A percentile compares a stretch with the other conserved stretches of the same genome.
These are phyloP conservation scores for Periconia macrospinosa DNA, from an alignment of 2,329 filamentous ascomycete species.

Conservation along the genomic window DNA sequence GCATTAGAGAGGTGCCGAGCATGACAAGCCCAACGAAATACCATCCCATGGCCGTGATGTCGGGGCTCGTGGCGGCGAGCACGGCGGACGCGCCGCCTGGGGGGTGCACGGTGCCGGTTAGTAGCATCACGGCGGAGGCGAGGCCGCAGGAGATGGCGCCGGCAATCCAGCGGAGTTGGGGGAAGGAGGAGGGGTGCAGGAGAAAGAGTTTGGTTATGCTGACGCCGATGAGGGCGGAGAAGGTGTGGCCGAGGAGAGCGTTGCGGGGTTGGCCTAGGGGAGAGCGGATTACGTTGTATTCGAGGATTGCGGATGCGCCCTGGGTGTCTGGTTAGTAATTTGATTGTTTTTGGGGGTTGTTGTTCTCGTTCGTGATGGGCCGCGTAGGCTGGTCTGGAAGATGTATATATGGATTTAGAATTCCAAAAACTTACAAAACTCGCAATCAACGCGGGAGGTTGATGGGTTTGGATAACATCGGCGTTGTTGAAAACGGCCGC, in stretches of 20 bases:
- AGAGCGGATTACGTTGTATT: conserved; percentile 51
- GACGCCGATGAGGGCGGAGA: conserved; percentile 50
- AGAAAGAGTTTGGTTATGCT: conserved; percentile 50
- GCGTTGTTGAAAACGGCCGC: conserved; percentile 47
- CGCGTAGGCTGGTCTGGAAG: not conserved
- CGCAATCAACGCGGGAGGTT: conserved; percentile 50
- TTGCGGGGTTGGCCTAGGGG: conserved; percentile 54
- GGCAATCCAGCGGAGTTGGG: conserved; percentile 48
- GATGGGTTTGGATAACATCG: conserved; percentile 36
- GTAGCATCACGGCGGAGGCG: conserved; percentile 49
- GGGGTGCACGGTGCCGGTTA: conserved; percentile 54
- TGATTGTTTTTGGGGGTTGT: not conserved
- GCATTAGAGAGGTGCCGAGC: conserved; percentile 47
- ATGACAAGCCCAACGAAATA: conserved; percentile 47
- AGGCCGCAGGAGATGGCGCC: conserved; percentile 48
- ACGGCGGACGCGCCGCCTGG: conserved; percentile 54
- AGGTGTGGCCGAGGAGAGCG: conserved; percentile 48
- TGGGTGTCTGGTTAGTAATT: conserved; percentile 4
- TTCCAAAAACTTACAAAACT: conserved; percentile 37
- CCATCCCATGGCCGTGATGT: conserved; percentile 50
- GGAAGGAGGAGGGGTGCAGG: conserved; percentile 38
- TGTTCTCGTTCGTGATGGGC: not conserved
- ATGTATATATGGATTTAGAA: not conserved
- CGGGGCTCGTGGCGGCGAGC: conserved; percentile 45
- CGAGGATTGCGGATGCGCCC: conserved; percentile 51